Conservation (phyloP, 441 rosid species). For the Gossypium laxum region DNA sequence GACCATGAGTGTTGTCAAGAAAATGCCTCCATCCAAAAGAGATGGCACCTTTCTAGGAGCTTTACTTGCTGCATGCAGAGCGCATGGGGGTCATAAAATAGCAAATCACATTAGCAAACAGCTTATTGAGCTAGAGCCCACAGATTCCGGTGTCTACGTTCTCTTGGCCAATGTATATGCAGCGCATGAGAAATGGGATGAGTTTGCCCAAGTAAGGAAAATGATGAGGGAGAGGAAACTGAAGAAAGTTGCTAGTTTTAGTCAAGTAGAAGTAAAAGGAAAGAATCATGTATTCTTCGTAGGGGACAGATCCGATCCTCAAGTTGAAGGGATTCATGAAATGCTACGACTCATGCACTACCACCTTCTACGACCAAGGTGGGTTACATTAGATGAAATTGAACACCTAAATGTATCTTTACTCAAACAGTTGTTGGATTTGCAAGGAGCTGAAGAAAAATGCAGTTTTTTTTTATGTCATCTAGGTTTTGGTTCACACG, state of each 20-base stretch:
- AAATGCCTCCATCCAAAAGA: constrained; percentile 22
- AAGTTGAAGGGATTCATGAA: constrained; percentile 22
- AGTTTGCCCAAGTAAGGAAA: constrained; percentile 30
- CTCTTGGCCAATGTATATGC: constrained; percentile 30
- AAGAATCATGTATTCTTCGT: constrained; percentile 26
- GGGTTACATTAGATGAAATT: too few relatives aligned
- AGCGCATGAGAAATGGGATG: constrained; percentile 28
- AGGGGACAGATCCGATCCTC: constrained; percentile 29
- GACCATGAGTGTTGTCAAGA: constrained; percentile 23
- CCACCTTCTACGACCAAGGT: constrained; percentile 20
- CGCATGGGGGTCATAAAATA: constrained; percentile 23
- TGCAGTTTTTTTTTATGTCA: not conserved
- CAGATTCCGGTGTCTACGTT: constrained; percentile 21
- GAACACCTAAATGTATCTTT: too few relatives aligned
- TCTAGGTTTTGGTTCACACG: not conserved
- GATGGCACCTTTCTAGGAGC: constrained; percentile 35
- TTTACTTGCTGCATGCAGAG: constrained; percentile 27
- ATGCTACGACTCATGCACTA: constrained; percentile 19
- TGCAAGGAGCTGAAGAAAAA: not conserved
- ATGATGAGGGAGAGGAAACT: constrained; percentile 30
- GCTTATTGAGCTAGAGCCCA: constrained; percentile 30
- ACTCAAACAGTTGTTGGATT: not conserved
- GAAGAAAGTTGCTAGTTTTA: constrained; percentile 31
- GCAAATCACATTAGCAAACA: constrained; percentile 19
- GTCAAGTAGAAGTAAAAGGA: constrained; percentile 31